Conservation (phyloP, 1,284 basidiomycete genomes). For the Microbotryum intermedium region DNA sequence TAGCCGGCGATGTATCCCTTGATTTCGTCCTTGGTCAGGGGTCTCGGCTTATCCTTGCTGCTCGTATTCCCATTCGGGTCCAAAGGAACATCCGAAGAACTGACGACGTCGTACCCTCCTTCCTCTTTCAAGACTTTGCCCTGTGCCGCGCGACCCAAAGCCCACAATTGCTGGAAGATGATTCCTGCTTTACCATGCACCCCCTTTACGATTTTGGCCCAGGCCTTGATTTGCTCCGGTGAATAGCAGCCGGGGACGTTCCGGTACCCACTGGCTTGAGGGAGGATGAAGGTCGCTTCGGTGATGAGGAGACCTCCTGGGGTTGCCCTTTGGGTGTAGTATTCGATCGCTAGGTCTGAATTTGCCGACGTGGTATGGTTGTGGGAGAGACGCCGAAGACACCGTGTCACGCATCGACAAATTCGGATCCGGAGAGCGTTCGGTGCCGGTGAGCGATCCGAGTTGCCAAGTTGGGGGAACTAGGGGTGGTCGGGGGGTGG, state of each 20-base stretch:
- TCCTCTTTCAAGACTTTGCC: constrained; percentile 35
- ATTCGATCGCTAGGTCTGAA: constrained; percentile 29
- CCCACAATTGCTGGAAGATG: constrained; percentile 50
- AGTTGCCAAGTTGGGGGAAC: background rate
- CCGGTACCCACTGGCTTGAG: constrained; percentile 21
- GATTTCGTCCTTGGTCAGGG: constrained; percentile 34
- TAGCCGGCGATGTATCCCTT: constrained; percentile 45
- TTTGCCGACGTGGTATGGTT: background rate
- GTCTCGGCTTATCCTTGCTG: constrained; percentile 25
- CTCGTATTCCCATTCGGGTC: constrained; percentile 16
- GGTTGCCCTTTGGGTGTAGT: constrained; percentile 47
- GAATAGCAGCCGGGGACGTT: constrained; percentile 46
- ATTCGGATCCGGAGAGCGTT: too few species aligned
- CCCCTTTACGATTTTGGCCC: constrained; percentile 44
- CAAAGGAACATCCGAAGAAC: constrained; percentile 40
- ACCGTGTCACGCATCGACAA: too few species aligned
- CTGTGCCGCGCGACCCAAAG: constrained; percentile 44
- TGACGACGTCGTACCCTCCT: constrained; percentile 38
- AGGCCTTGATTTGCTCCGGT: constrained; percentile 45
- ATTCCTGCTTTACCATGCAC: constrained; percentile 46
- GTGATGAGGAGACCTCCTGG: constrained; percentile 48
- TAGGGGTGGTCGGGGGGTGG: background rate
- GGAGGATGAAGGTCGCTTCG: constrained; percentile 45
- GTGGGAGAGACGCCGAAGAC: too few species aligned
- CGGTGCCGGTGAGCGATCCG: background rate